These are phyloP conservation scores for Botrytis hyacinthi DNA, from an alignment of 2,329 filamentous ascomycete genomes.

Conservation along the genomic window DNA sequence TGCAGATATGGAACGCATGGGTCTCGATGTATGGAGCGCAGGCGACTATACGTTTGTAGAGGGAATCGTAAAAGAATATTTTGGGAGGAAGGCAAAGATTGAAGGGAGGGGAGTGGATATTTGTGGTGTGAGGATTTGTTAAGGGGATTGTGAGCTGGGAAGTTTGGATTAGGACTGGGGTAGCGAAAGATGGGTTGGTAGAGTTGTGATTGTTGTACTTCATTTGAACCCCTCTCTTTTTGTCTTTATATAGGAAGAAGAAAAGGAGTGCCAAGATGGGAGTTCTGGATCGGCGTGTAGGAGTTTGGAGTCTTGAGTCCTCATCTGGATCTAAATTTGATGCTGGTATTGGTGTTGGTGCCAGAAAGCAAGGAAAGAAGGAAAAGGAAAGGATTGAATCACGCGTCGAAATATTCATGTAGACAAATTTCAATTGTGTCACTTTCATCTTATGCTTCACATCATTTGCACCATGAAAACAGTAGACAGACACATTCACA, in stretches of 20 bases:
- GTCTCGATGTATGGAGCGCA: slow-evolving; percentile 74
- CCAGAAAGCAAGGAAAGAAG: neutral
- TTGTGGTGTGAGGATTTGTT: slow-evolving; percentile 72
- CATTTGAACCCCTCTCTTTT: neutral
- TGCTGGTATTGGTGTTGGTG: neutral
- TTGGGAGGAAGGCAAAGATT: slow-evolving; percentile 60
- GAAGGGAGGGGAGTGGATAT: slow-evolving; percentile 69
- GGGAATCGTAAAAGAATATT: slow-evolving; percentile 63
- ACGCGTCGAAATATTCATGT: neutral
- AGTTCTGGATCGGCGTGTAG: neutral
- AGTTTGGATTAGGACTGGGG: neutral
- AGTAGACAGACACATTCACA: neutral
- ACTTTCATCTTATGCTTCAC: neutral
- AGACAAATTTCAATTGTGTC: neutral
- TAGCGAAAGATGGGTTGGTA: neutral
- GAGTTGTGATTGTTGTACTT: neutral
- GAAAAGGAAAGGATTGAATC: neutral
- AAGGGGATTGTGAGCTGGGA: neutral
- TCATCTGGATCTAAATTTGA: neutral
- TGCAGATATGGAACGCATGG: slow-evolving; percentile 67
- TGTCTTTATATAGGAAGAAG: neutral
- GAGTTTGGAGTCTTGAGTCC: neutral
- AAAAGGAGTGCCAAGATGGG: neutral
- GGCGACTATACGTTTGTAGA: slow-evolving; percentile 67
- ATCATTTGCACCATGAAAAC: neutral